phyloP scores from a whole-genome alignment of 2,329 filamentous ascomycete genomes.

The Cytospora piceicola region DNA sequence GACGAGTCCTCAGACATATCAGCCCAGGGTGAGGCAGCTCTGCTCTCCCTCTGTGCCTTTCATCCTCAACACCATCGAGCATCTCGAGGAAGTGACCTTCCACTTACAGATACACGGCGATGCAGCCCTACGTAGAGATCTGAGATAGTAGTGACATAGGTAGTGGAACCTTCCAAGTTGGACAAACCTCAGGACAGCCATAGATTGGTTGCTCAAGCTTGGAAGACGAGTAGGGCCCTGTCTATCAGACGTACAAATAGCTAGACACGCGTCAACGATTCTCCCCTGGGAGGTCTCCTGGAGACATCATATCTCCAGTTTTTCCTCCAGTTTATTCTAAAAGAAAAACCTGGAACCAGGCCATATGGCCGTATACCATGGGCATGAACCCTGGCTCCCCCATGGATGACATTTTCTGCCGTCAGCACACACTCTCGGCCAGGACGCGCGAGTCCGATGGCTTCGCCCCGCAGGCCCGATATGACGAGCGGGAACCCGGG shows the following conservation, averaged over 20 bases:
- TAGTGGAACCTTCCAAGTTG: slow-evolving; percentile 12
- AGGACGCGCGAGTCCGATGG: background rate
- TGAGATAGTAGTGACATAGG: slow-evolving; percentile 8
- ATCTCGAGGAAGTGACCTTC: slow-evolving; percentile 17
- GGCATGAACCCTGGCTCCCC: too few species aligned
- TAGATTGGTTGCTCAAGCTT: too few species aligned
- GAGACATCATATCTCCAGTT: background rate
- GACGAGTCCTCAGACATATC: background rate
- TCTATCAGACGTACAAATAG: background rate
- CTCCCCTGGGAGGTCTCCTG: too few species aligned
- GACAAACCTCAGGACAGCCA: background rate
- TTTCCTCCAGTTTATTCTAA: background rate
- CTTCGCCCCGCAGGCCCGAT: background rate
- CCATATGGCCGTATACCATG: background rate
- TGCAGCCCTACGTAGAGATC: slow-evolving; percentile 20
- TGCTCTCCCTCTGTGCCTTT: background rate
- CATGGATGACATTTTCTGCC: background rate
- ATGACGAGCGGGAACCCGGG: background rate
- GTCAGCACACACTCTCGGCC: background rate
- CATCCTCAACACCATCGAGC: background rate
- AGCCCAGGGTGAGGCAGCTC: background rate
- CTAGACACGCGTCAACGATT: background rate
- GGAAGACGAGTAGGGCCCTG: background rate
- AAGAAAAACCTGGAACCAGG: background rate
- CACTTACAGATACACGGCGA: slow-evolving; percentile 20